These are phyloP conservation scores for Solanum chmielewskii DNA, from an alignment of 257 asterid genomes.

Conservation along the genomic window DNA sequence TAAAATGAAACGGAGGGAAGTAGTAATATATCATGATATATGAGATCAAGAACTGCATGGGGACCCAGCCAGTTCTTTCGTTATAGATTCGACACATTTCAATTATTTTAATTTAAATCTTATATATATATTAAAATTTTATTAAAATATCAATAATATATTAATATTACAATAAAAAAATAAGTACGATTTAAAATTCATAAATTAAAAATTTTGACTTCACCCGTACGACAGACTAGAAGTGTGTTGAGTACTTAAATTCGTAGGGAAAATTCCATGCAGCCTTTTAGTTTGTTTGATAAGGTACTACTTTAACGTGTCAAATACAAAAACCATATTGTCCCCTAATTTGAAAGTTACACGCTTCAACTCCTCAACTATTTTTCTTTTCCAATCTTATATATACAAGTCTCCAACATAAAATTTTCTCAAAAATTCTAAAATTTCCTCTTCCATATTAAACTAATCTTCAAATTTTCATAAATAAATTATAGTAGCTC, in stretches of 20 bases:
- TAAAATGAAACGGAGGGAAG: no score
- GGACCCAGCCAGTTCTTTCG: no score
- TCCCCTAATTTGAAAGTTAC: background rate
- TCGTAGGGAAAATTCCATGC: background rate
- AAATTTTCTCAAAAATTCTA: background rate
- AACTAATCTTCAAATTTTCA: background rate
- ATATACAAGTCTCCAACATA: background rate
- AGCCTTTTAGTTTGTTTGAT: background rate
- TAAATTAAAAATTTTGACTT: no score
- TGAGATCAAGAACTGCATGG: background rate
- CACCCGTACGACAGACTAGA: background rate
- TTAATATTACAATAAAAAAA: no score
- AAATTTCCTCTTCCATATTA: background rate
- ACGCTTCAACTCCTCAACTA: background rate
- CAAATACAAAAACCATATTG: background rate
- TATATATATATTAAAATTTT: no score
- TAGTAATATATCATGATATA: no score
- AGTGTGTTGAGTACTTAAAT: background rate
- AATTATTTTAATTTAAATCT: no score
- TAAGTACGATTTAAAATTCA: rapidly evolving
- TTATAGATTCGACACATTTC: no score
- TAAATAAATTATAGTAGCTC: background rate
- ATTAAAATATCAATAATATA: no score
- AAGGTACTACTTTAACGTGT: background rate
- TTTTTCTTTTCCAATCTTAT: background rate